phyloP scores from a whole-genome alignment of 108 stramenopile species.

The Nitzschia sp. region DNA sequence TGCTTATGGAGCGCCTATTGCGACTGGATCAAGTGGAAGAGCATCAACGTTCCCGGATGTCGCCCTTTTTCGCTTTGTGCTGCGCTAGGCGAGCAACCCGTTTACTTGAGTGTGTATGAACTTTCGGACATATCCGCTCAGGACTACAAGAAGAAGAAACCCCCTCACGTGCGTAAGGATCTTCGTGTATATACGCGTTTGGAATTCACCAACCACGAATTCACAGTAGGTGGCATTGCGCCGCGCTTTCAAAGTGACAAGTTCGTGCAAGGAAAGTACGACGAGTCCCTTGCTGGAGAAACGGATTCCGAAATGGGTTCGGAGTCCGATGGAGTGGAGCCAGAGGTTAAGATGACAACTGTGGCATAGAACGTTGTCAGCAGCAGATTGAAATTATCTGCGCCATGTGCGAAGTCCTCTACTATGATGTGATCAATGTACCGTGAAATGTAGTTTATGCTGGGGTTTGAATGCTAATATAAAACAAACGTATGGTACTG shows the following conservation, averaged over 20 bases:
- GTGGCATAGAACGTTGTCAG: too few species aligned
- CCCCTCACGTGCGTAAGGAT: constrained; percentile 39
- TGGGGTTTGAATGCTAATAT: too few species aligned
- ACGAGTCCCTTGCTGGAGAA: constrained; percentile 10
- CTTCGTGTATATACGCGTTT: constrained; percentile 39
- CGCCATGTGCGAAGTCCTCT: too few species aligned
- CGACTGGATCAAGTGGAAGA: constrained; percentile 63
- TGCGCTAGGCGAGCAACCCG: constrained; percentile 56
- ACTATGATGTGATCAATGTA: too few species aligned
- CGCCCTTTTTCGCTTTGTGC: constrained; percentile 53
- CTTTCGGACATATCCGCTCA: constrained; percentile 24
- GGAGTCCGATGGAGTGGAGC: constrained; percentile 5
- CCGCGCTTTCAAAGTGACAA: constrained; percentile 15
- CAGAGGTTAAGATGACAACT: too few species aligned
- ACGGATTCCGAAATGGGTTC: constrained; percentile 30
- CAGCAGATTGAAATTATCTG: too few species aligned
- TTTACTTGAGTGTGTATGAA: constrained; percentile 62
- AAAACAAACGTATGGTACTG: too few species aligned
- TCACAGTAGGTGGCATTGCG: constrained; percentile 35
- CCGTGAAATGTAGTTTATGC: too few species aligned
- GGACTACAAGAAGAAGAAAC: constrained; percentile 47
- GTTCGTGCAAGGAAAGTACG: background rate
- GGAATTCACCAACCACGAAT: constrained; percentile 40
- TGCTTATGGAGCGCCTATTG: constrained; percentile 53
- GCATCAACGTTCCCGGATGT: constrained; percentile 60